Conservation (phyloP, 306 rosid genomes). For the apple (Malus domestica) region DNA sequence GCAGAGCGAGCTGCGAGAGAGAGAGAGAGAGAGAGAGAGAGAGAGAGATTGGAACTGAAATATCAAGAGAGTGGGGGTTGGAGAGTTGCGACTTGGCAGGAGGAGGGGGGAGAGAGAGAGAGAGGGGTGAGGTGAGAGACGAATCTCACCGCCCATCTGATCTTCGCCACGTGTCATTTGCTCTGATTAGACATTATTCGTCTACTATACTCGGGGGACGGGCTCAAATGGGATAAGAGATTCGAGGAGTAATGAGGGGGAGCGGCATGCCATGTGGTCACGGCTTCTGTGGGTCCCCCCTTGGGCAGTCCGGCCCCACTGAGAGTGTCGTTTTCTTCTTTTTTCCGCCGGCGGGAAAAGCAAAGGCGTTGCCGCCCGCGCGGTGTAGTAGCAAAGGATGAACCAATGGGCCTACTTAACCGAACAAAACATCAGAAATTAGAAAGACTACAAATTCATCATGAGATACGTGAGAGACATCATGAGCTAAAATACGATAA, state of each 20-base stretch:
- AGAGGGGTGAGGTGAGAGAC: background rate
- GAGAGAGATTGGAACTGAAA: background rate
- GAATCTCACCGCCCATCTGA: constrained; percentile 1
- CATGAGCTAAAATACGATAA: too few species aligned
- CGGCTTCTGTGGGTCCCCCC: constrained; percentile 29
- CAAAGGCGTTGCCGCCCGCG: background rate
- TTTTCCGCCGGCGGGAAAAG: constrained; percentile 7
- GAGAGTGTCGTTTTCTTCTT: background rate
- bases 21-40: background rate
- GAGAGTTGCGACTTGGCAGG: background rate
- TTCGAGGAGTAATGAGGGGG: background rate
- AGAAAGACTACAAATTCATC: background rate
- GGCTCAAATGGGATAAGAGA: constrained; percentile 20
- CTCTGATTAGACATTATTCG: background rate
- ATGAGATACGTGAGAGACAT: too few species aligned
- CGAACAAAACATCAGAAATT: background rate
- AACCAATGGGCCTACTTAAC: background rate
- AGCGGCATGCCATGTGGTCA: constrained; percentile 2
- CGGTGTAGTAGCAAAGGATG: background rate
- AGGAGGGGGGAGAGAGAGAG: background rate
- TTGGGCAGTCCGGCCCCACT: background rate
- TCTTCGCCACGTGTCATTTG: constrained; percentile 39
- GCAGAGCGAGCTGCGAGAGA: background rate
- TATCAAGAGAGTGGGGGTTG: background rate
- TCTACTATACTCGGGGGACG: background rate